Conservation (phyloP, 139 green algal genomes). For the Tetradesmus obliquus region DNA sequence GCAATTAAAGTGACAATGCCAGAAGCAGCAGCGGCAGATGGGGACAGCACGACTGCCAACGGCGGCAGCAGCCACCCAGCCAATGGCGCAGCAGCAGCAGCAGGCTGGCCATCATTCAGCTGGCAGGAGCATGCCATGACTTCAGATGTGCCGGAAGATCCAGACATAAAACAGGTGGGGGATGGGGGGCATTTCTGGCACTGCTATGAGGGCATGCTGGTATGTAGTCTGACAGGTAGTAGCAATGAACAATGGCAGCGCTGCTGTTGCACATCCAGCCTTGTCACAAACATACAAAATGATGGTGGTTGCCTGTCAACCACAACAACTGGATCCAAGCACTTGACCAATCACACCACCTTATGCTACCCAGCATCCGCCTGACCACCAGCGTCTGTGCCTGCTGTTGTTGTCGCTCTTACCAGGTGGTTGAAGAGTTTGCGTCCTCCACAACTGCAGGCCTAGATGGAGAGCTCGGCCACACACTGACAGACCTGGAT, state of each 20-base stretch:
- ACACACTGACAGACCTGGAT: slow-evolving; percentile 64
- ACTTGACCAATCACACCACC: no score
- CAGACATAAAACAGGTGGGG: slow-evolving; percentile 35
- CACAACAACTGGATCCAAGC: no score
- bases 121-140: slow-evolving; percentile 57
- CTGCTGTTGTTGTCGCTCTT: background rate
- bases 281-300: no score
- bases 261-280: no score
- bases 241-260: no score
- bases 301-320: no score
- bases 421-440: slow-evolving; percentile 62
- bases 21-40: slow-evolving; percentile 10
- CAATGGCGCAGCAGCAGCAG: slow-evolving; percentile 9
- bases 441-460: slow-evolving; percentile 55
- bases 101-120: slow-evolving; percentile 46
- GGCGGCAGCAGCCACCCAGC: background rate
- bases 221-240: no score
- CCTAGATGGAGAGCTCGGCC: slow-evolving; percentile 71
- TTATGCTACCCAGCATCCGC: no score
- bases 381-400: no score
- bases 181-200: background rate
- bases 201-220: no score
- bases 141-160: slow-evolving; percentile 55
- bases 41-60: background rate
- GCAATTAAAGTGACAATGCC: slow-evolving; percentile 33